Base-by-base conservation (phyloP, 2,329 filamentous ascomycete genomes). In the Epichloe gansuensis region DNA sequence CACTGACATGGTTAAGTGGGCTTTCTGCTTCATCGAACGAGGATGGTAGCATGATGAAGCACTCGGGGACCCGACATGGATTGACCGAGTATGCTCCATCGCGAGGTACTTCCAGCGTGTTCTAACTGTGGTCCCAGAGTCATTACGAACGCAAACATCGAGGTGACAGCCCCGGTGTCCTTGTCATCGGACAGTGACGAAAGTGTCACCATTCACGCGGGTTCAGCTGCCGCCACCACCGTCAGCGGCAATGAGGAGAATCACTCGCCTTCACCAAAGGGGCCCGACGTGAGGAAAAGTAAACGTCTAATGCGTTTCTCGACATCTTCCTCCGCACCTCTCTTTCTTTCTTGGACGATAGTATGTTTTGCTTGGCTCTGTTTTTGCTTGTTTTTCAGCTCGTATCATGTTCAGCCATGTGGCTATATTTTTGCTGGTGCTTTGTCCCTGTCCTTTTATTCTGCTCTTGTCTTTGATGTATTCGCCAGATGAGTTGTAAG, bases 141-240 rank as follows among this genome's bases (percentile, higher is more conserved):
- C 62, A 62, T 60, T 46, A 59, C 60, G 58, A 75, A 69, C 62
- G 67, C 69, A 61, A 71, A 66, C 58, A 65, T 64, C 53, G 65
- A 71, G 55, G 69, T 67, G 52, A 64, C 66, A 52, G 64, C 68
- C 61, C 62, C 63, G 39, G 68, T 67, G 52, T 68, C 72, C 52
- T 65, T 67, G 46, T 66, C 72, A 52, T 77, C 75, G 46, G 74
- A 77, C 56, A 74, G 68, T 54, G 75, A 78, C 57, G 77, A 81
- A 61, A 74, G 72, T 55, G 71, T 74, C 53, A 79, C 77, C n/a
- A 72, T 80, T 59, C 72, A 74, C 55, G 72, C 76, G 47, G 75
- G 80, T 56, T 71, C 72, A 52, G 71, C 70, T 50, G 66, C 70
- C 52, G 71, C 69, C 50, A 55, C 53, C 52, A 52, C 51, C 48